phyloP scores from a whole-genome alignment of 257 asterid genomes.

The Pogostemon cablin region DNA sequence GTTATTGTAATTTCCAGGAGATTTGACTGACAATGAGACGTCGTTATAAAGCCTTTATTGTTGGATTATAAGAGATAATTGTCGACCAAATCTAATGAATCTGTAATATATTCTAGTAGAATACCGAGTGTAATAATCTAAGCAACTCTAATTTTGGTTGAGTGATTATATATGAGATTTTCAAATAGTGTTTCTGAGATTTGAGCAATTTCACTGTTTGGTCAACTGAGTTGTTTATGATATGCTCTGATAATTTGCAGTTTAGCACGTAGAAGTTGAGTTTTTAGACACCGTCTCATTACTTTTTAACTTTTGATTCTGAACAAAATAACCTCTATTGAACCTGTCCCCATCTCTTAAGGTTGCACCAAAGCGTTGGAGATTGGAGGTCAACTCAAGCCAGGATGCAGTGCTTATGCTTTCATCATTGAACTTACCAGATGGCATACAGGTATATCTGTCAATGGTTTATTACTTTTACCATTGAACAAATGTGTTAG shows the following conservation, averaged over 20 bases:
- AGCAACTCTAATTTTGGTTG: not conserved
- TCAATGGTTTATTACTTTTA: conserved; percentile 4
- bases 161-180: not conserved
- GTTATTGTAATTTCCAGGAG: not conserved
- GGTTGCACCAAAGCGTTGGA: conserved; percentile 98
- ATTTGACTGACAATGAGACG: not conserved
- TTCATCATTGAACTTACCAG: conserved; percentile 94
- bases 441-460: conserved; percentile 84
- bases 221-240: not conserved
- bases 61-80: not conserved
- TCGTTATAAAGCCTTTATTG: not conserved
- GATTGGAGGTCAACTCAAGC: conserved; percentile 82
- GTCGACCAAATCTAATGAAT: not conserved
- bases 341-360: conserved; percentile 20
- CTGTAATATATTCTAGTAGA: not conserved
- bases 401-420: conserved; percentile 96
- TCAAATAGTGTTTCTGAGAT: not conserved
- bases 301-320: conserved; percentile 1
- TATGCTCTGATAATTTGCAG: conserved; percentile 13
- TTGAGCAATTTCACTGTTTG: not conserved
- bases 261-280: not conserved
- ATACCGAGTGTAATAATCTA: not conserved
- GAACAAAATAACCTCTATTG: not conserved
- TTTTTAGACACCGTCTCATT: not conserved
- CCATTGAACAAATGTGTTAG: not conserved